Conservation (phyloP, 768 basidiomycete genomes). For the Lactarius akahatsu region DNA sequence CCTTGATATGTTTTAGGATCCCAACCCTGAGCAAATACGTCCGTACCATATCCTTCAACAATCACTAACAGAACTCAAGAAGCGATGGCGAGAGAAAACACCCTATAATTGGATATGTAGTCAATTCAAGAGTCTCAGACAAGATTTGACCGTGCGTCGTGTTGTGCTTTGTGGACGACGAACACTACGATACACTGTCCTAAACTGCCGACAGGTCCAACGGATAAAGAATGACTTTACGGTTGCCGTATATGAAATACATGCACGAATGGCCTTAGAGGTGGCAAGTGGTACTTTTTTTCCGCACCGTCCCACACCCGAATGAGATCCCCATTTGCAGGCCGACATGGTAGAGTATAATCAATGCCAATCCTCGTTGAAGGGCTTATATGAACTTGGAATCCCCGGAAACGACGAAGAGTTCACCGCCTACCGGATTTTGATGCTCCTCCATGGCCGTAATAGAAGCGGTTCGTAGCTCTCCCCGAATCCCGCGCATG, state of each 20-base stretch:
- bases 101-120: slow-evolving; percentile 92
- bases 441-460: slow-evolving; percentile 91
- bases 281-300: slow-evolving; percentile 47
- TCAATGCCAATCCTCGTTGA: slow-evolving; percentile 91
- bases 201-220: slow-evolving; percentile 67
- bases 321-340: slow-evolving; percentile 43
- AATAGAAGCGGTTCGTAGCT: slow-evolving; percentile 79
- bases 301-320: neutral
- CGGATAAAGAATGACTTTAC: slow-evolving; percentile 99
- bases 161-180: slow-evolving; percentile 18
- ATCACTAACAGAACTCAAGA: slow-evolving; percentile 84
- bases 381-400: slow-evolving; percentile 88
- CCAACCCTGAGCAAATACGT: slow-evolving; percentile 90
- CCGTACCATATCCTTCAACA: slow-evolving; percentile 81
- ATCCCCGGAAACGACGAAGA: slow-evolving; percentile 92
- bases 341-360: slow-evolving; percentile 98
- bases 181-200: slow-evolving; percentile 10
- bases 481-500: slow-evolving; percentile 13
- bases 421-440: slow-evolving; percentile 95
- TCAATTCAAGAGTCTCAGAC: slow-evolving; percentile 96
- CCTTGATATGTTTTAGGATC: slow-evolving; percentile 63
- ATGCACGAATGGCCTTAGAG: slow-evolving; percentile 95
- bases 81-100: slow-evolving; percentile 76
- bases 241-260: slow-evolving; percentile 95
- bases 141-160: slow-evolving; percentile 89